These are phyloP conservation scores for Grosmannia clavigera DNA, from an alignment of 2,329 filamentous ascomycete genomes.

Conservation along the genomic window DNA sequence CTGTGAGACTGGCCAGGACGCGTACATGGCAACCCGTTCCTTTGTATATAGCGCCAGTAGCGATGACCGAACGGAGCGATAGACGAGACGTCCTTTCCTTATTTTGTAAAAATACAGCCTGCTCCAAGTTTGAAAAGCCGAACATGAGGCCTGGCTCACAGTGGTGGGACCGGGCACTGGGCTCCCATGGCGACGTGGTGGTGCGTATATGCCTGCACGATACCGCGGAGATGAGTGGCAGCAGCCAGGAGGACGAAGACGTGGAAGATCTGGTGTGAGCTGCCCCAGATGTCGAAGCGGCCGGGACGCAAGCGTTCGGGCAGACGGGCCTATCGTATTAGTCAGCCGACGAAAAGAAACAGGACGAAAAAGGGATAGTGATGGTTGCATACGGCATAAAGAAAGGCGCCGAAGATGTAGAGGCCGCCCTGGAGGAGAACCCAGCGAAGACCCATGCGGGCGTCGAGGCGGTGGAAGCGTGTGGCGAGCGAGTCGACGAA, in stretches of 20 bases:
- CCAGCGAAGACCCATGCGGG: conserved; percentile 71
- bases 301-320: conserved; percentile 73
- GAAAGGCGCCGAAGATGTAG: conserved; percentile 73
- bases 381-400: conserved; percentile 60
- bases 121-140: background rate
- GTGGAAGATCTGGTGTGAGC: conserved; percentile 94
- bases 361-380: background rate
- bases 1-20: background rate
- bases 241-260: conserved; percentile 76
- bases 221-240: conserved; percentile 64
- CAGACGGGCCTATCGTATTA: conserved; percentile 47
- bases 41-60: background rate
- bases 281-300: conserved; percentile 79
- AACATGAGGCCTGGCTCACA: background rate
- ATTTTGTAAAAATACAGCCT: background rate
- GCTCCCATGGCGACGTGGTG: conserved; percentile 53
- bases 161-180: conserved; percentile 26
- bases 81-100: background rate
- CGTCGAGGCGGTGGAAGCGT: conserved; percentile 51
- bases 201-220: conserved; percentile 77
- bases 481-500: conserved; percentile 25
- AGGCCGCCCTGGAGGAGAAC: conserved; percentile 66
- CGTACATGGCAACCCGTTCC: background rate
- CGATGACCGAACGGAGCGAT: conserved; percentile 3
- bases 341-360: background rate